phyloP scores from a whole-genome alignment of 306 rosid genomes.

The Aeschynomene evenia region DNA sequence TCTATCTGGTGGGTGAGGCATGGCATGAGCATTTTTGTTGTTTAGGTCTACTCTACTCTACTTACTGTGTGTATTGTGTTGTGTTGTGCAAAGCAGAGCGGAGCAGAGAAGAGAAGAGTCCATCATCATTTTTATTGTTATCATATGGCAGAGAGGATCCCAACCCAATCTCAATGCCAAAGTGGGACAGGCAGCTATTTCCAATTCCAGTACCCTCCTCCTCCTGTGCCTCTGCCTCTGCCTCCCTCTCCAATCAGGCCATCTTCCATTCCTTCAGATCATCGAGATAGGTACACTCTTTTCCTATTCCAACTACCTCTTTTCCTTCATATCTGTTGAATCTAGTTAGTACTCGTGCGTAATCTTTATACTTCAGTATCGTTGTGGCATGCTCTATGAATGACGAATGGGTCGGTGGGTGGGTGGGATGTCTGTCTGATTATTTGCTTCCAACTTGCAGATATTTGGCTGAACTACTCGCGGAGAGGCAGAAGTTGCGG shows the following conservation, averaged over 20 bases:
- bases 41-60: too few species aligned
- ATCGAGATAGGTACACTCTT: constrained; percentile 69
- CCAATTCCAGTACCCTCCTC: constrained; percentile 91
- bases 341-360: too few species aligned
- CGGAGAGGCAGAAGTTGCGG: constrained; percentile 77
- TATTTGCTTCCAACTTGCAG: constrained; percentile 45
- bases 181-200: constrained; percentile 83
- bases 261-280: constrained; percentile 61
- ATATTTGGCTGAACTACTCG: constrained; percentile 70
- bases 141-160: constrained; percentile 87
- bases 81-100: too few species aligned
- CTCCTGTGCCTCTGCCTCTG: constrained; percentile 61
- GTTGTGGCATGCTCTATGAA: too few species aligned
- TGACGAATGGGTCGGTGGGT: too few species aligned
- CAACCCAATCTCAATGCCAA: too few species aligned
- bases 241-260: constrained; percentile 80
- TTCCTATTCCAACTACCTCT: too few species aligned
- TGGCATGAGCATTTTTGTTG: too few species aligned
- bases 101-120: background rate
- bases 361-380: background rate
- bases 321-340: too few species aligned
- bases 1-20: too few species aligned
- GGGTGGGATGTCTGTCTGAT: constrained; percentile 1
- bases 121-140: too few species aligned
- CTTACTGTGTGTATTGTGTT: too few species aligned